Conservation (phyloP, 768 basidiomycete genomes). For the Mycena sanguinolenta region DNA sequence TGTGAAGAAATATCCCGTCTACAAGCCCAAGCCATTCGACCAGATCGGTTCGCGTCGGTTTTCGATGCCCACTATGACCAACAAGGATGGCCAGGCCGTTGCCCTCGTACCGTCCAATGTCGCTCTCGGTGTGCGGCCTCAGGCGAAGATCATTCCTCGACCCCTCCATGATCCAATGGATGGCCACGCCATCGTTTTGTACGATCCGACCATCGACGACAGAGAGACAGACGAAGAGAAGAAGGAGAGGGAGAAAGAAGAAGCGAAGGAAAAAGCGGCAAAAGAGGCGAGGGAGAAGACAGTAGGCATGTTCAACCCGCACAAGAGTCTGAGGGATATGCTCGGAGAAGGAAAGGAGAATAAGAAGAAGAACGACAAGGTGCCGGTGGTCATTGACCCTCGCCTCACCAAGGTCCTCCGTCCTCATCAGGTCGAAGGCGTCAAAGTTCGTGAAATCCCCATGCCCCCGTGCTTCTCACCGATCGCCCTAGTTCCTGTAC, state of each 20-base stretch:
- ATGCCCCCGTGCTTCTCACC: slow-evolving; percentile 18
- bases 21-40: slow-evolving; percentile 83
- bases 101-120: slow-evolving; percentile 70
- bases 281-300: slow-evolving; percentile 78
- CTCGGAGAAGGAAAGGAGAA: slow-evolving; percentile 80
- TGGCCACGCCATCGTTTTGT: slow-evolving; percentile 97
- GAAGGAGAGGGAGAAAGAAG: slow-evolving; percentile 79
- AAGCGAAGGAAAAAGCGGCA: slow-evolving; percentile 71
- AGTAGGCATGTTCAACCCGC: slow-evolving; percentile 87
- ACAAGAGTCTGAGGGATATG: slow-evolving; percentile 88
- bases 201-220: slow-evolving; percentile 96
- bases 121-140: slow-evolving; percentile 89
- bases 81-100: slow-evolving; percentile 76
- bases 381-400: slow-evolving; percentile 98
- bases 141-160: slow-evolving; percentile 84
- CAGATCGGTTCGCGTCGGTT: slow-evolving; percentile 72
- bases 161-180: slow-evolving; percentile 98
- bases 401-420: slow-evolving; percentile 87
- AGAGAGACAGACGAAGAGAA: slow-evolving; percentile 91
- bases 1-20: slow-evolving; percentile 82
- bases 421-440: slow-evolving; percentile 98
- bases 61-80: slow-evolving; percentile 85
- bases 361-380: slow-evolving; percentile 78
- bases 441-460: slow-evolving; percentile 74
- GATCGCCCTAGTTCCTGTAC: slow-evolving; percentile 83